Conservation (phyloP, 2,329 filamentous ascomycete species). For the Chalara sp. region DNA sequence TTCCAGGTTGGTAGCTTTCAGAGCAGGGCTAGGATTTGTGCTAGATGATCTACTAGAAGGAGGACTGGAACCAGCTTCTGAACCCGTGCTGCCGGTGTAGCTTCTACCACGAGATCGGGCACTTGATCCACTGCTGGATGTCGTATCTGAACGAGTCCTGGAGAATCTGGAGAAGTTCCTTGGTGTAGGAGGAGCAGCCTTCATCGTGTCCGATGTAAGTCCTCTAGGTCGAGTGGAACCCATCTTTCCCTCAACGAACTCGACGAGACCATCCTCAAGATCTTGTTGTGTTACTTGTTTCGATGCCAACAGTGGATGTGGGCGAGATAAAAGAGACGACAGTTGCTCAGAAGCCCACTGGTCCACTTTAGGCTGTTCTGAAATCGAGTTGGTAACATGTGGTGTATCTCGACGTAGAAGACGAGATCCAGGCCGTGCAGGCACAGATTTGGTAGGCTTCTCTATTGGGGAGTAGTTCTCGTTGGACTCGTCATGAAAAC, state of each 20-base stretch:
- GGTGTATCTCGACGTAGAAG: neutral
- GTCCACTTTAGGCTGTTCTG: neutral
- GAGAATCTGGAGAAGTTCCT: neutral
- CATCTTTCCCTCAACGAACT: neutral
- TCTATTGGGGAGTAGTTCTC: neutral
- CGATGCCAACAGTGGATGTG: neutral
- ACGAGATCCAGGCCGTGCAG: neutral
- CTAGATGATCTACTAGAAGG: neutral
- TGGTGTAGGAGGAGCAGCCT: neutral
- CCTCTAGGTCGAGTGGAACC: neutral
- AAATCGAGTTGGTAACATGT: neutral
- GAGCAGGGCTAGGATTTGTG: neutral
- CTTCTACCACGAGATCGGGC: neutral
- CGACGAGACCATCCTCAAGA: neutral
- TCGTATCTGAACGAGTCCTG: neutral
- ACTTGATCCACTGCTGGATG: neutral
- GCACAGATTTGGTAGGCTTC: neutral
- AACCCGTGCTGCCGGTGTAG: neutral
- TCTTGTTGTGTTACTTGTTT: neutral
- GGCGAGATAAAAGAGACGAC: neutral
- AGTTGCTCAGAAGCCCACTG: neutral
- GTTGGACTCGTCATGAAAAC: neutral
- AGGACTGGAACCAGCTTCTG: neutral
- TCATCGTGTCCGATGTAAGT: neutral
- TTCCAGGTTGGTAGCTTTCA: neutral